Base-by-base conservation (phyloP, 179 eudicot genomes). In the Sideroxylon spinosum region DNA sequence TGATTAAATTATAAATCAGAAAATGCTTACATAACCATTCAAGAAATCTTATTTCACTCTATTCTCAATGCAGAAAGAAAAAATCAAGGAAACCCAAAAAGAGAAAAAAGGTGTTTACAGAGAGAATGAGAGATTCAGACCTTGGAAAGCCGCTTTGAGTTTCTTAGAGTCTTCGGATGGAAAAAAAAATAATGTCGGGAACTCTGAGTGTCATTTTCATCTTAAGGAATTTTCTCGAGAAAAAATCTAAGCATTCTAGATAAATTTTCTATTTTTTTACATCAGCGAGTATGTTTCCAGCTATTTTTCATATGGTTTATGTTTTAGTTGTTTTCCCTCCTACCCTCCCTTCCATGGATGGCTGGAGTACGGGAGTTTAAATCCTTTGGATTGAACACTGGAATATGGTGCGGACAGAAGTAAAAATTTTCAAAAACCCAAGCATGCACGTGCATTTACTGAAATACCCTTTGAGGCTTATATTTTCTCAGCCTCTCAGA, bases 131-230 rank as follows among this genome's bases (percentile, higher is more conserved):
- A 65, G 53, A 52, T 26, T 57, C 56, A 60, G 46, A 88, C 96
- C 96, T 81, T 87, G 26, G 67, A 89, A 86, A 32, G 97, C 96
- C 22, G 83, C 82, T 13, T 78, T 76, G 82, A 93, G 90, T 3
- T 61, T 82, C 56, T 87, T 81, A 61, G 83, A 88, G 80, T 93
- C 96, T 60, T 93, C 79, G 2, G 68, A 32, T 7, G 97, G 91
- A 83, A 88, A 76, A 56, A 95, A 95, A 77, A 87, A n/a, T 86
- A 60, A 69, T 71, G 48, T 88, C 86, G 28, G 95, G 93, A 53
- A 90, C 74, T 78, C 74, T 81, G 0, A 87, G 16, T 11, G 92
- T 87, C 95, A 91, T 93, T 76, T 44, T 63, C 69, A 69, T 56
- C 61, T 65, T 28, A 52, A 14, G 56, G 52, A 52, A 14, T 76